phyloP scores from a whole-genome alignment of 306 rosid genomes.

The Ormosia semicastrata region DNA sequence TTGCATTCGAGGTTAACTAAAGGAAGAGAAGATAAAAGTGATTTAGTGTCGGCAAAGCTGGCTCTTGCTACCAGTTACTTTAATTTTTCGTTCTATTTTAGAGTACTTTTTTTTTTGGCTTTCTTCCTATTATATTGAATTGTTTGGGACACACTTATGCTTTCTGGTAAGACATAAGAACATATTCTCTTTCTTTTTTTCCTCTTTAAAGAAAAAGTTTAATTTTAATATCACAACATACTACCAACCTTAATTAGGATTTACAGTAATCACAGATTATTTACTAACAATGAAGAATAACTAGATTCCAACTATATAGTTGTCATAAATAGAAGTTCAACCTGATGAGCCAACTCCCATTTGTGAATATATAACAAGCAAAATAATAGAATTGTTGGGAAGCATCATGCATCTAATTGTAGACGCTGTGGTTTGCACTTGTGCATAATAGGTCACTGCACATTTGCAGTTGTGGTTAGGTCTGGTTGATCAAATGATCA shows the following conservation, averaged over 20 bases:
- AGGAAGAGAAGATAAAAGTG: neutral
- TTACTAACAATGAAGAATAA: too few relatives aligned
- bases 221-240: too few relatives aligned
- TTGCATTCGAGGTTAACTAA: neutral
- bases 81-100: neutral
- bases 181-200: neutral
- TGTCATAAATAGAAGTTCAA: too few relatives aligned
- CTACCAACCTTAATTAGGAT: too few relatives aligned
- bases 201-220: too few relatives aligned
- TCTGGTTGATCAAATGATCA: neutral
- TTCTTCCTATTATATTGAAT: neutral
- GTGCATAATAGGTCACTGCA: neutral
- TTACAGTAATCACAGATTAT: too few relatives aligned
- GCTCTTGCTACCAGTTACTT: neutral
- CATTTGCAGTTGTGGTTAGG: neutral
- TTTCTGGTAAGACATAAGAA: neutral
- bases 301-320: too few relatives aligned
- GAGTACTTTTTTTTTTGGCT: neutral
- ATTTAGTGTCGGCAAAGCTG: slow-evolving; percentile 10
- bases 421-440: too few relatives aligned
- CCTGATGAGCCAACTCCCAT: too few relatives aligned
- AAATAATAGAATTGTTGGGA: neutral
- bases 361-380: too few relatives aligned
- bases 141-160: neutral
- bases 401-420: too few relatives aligned